Conservation (phyloP, 768 basidiomycete species). For the Termitomyces sp. region DNA sequence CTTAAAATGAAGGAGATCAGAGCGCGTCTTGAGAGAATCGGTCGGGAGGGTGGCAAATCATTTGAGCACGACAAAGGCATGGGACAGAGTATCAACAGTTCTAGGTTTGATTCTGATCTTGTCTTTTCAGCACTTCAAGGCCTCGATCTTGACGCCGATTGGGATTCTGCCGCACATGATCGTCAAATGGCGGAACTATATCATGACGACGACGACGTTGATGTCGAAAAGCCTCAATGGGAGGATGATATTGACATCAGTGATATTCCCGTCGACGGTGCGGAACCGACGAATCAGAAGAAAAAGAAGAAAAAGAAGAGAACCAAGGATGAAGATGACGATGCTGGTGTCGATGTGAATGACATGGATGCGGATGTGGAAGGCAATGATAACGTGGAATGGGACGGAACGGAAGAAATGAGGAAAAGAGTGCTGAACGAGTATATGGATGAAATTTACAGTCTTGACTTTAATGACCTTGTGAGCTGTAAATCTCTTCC, state of each 20-base stretch:
- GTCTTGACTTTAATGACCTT: constrained; percentile 93
- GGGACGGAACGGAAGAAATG: constrained; percentile 90
- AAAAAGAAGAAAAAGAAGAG: constrained; percentile 45
- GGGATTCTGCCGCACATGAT: constrained; percentile 86
- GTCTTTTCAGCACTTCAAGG: constrained; percentile 46
- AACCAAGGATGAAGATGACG: constrained; percentile 33
- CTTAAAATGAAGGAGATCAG: constrained; percentile 84
- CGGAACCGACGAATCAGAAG: constrained; percentile 37
- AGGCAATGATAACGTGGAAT: constrained; percentile 56
- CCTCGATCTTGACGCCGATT: constrained; percentile 87
- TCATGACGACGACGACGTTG: constrained; percentile 37
- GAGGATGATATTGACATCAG: constrained; percentile 83
- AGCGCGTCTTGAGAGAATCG: constrained; percentile 68
- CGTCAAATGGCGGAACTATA: constrained; percentile 76
- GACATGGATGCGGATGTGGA: constrained; percentile 42
- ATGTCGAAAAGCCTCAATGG: constrained; percentile 74
- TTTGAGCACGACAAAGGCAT: constrained; percentile 33
- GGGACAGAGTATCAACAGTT: background rate
- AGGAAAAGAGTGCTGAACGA: constrained; percentile 76
- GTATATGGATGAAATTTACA: constrained; percentile 90
- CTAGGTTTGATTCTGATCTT: background rate
- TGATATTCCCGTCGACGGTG: constrained; percentile 46
- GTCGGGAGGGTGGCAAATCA: constrained; percentile 60
- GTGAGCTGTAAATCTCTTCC: constrained; percentile 37
- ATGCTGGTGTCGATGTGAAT: constrained; percentile 56